Evolutionary conservation across 768 basidiomycete species (phyloP).

Genomic region (Amanita pseudoporphyria): DNA sequence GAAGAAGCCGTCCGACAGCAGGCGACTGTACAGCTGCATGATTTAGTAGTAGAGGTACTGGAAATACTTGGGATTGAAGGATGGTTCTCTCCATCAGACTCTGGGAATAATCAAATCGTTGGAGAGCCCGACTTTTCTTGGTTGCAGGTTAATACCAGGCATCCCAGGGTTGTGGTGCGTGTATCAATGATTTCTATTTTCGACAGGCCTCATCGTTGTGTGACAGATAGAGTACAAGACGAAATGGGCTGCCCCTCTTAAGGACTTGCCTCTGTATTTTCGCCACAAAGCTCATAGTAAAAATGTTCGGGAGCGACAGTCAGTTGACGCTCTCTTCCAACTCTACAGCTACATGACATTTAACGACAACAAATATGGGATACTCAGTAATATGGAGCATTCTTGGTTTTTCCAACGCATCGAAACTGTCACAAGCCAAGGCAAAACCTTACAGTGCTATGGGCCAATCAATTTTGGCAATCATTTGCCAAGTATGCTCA

Average conservation of each 20-base stretch:
- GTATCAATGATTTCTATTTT: slow-evolving; percentile 1
- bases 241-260: slow-evolving; percentile 9
- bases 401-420: slow-evolving; percentile 12
- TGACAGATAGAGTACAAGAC: slow-evolving; percentile 10
- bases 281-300: neutral
- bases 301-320: slow-evolving; percentile 4
- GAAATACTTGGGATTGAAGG: slow-evolving; percentile 8
- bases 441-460: slow-evolving; percentile 7
- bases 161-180: slow-evolving; percentile 9
- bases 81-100: neutral
- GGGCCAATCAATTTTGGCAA: slow-evolving; percentile 7
- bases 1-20: slow-evolving; percentile 8
- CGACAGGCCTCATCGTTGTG: slow-evolving; percentile 1
- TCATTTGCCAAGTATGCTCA: slow-evolving; percentile 6
- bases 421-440: slow-evolving; percentile 1
- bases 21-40: slow-evolving; percentile 7
- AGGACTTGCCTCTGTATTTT: slow-evolving; percentile 6
- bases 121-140: slow-evolving; percentile 10
- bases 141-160: slow-evolving; percentile 1
- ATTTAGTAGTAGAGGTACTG: slow-evolving; percentile 8
- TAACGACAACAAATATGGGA: slow-evolving; percentile 11
- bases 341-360: slow-evolving; percentile 13
- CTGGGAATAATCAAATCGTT: slow-evolving; percentile 6
- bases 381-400: slow-evolving; percentile 10
- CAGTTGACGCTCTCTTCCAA: slow-evolving; percentile 10